Base-by-base conservation (phyloP, 1,284 basidiomycete genomes). In the Porphyrellus sp. region DNA sequence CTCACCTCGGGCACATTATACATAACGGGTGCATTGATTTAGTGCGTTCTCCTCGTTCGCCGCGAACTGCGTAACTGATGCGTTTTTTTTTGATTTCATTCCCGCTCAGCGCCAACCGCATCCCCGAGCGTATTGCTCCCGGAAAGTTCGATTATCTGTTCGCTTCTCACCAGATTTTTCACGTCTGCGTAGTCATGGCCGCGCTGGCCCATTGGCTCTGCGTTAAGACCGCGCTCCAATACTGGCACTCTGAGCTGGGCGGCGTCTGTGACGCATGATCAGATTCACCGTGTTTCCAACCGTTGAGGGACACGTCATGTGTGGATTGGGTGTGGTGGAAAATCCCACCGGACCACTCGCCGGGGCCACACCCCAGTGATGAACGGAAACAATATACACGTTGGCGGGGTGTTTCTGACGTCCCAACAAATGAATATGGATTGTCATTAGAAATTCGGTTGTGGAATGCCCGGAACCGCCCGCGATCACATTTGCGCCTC, bases 91-190 rank as follows among this genome's bases (percentile, higher is more conserved):
- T 41, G 54, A 59, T 65, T 61, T 66, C 58, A 60, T 68, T 65
- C 61, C 53, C 63, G 59, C 59, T 51, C 69, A 93, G 86, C 70
- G 91, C 91, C 34, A 85, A 86, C 60, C 80, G 91, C 48, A 78
- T 94, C 50, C 93, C 93, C 24, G 93, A 96, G 65, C 75, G 84
- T 27, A 77, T 87, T 57, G 76, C 77, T 11, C 91, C 91, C 1
- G 91, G 91, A 46, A 81, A 72, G 57, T 93, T 93, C 65, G 92
- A 96, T 72, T 79, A 81, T 65, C 78, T 93, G 59, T 82, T 86
- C 50, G 79, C 87, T 1, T 91, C 87, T 28, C 92, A 94, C 74
- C 87, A 89, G 70, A 88, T 94, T 63, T 96, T 97, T 71, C 93
- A 96, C 67, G 65, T 82, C 59, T 86, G 83, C 64, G 92, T 95